Conservation (phyloP, 352 stramenopile species). For the Phytophthora idaei region DNA sequence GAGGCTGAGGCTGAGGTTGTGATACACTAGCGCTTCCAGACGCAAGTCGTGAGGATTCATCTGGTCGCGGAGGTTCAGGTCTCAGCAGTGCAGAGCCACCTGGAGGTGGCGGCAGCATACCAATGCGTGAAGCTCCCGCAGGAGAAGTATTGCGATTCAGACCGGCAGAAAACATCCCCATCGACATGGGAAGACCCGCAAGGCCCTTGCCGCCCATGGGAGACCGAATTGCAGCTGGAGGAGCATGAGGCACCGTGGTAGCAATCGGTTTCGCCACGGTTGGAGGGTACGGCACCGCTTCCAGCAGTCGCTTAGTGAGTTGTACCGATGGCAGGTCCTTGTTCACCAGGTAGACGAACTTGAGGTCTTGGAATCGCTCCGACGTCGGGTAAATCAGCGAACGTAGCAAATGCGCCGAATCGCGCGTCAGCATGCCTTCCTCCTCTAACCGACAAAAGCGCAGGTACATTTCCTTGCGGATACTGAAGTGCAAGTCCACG, state of each 20-base stretch:
- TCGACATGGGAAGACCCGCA: slow-evolving; percentile 33
- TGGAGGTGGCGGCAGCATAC: slow-evolving; percentile 36
- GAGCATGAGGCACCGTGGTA: slow-evolving; percentile 31
- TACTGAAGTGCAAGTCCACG: slow-evolving; percentile 83
- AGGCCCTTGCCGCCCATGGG: slow-evolving; percentile 22
- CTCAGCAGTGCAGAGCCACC: slow-evolving; percentile 31
- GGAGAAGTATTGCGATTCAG: slow-evolving; percentile 35
- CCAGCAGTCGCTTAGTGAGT: slow-evolving; percentile 79
- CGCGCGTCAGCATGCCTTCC: slow-evolving; percentile 65
- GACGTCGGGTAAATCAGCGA: slow-evolving; percentile 86
- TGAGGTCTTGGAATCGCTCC: slow-evolving; percentile 84
- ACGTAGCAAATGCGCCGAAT: slow-evolving; percentile 75
- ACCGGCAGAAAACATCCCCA: slow-evolving; percentile 42
- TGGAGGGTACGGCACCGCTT: slow-evolving; percentile 60
- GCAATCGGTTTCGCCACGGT: slow-evolving; percentile 39
- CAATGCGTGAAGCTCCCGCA: slow-evolving; percentile 30
- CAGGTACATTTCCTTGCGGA: slow-evolving; percentile 89
- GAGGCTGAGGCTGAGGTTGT: slow-evolving; percentile 23
- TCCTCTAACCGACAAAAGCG: slow-evolving; percentile 82
- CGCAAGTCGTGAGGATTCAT: slow-evolving; percentile 40
- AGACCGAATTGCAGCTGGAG: slow-evolving; percentile 23
- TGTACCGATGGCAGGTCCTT: slow-evolving; percentile 76
- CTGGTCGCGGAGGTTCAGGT: slow-evolving; percentile 31
- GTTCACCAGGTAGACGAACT: slow-evolving; percentile 90
- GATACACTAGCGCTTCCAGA: slow-evolving; percentile 28